These are phyloP conservation scores for Globisporangium rhizosaccharum DNA, from an alignment of 352 stramenopile species.

Conservation along the genomic window DNA sequence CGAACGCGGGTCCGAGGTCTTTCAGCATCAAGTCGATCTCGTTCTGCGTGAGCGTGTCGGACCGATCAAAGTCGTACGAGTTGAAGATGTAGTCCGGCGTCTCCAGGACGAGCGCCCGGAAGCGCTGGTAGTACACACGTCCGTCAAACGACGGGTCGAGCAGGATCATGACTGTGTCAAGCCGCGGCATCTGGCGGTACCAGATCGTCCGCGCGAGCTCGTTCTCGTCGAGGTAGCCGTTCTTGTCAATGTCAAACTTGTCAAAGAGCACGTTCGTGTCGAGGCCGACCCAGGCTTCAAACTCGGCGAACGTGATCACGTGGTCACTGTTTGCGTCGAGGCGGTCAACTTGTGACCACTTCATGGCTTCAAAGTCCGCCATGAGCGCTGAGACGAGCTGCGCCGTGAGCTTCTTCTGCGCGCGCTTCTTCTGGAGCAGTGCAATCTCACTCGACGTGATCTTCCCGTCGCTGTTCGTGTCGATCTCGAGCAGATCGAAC, in stretches of 20 bases:
- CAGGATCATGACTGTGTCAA: conserved; percentile 64
- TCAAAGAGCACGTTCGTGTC: conserved; percentile 81
- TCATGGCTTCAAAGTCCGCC: conserved; percentile 57
- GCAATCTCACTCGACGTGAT: conserved; percentile 61
- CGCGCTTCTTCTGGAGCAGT: conserved; percentile 19
- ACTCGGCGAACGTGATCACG: conserved; percentile 64
- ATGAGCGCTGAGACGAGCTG: conserved; percentile 35
- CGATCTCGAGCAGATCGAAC: conserved; percentile 67
- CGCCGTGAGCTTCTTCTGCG: conserved; percentile 31
- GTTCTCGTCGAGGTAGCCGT: conserved; percentile 77
- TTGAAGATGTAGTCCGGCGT: conserved; percentile 58
- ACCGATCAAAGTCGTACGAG: conserved; percentile 73
- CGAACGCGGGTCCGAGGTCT: conserved; percentile 49
- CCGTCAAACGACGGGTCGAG: conserved; percentile 80
- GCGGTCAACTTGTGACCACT: conserved; percentile 35
- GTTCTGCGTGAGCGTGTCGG: conserved; percentile 38
- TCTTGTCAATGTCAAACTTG: conserved; percentile 81
- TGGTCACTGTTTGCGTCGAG: conserved; percentile 52
- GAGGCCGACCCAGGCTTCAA: conserved; percentile 58
- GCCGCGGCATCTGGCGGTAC: conserved; percentile 62
- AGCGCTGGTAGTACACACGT: conserved; percentile 72
- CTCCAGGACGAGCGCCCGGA: conserved; percentile 30
- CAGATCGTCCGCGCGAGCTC: conserved; percentile 61
- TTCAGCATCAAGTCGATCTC: conserved; percentile 68
- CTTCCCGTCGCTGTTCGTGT: conserved; percentile 60